phyloP scores from a whole-genome alignment of 129 eudicot genomes.

The Artemisia tridentata region DNA sequence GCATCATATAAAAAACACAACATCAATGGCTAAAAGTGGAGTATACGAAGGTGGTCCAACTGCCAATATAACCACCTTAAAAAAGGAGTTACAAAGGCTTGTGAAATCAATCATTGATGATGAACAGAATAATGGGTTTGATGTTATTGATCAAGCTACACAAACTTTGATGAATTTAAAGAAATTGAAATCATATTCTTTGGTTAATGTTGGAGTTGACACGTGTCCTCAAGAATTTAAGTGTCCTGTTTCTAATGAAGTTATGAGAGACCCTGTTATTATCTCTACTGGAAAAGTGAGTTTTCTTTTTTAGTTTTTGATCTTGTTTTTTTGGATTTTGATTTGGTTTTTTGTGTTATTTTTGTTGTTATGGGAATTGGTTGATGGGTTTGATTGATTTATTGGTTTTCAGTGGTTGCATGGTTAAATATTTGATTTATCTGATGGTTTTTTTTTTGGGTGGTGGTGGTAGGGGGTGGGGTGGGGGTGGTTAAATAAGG shows the following conservation, averaged over 20 bases:
- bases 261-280: conserved; percentile 91
- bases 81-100: conserved; percentile 57
- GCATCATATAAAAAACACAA: neutral
- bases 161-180: conserved; percentile 58
- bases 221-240: conserved; percentile 56
- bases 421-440: no score
- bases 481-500: no score
- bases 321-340: neutral
- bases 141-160: conserved; percentile 57
- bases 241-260: conserved; percentile 77
- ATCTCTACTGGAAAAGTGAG: conserved; percentile 75
- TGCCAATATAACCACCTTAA: conserved; percentile 39
- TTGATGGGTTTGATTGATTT: neutral
- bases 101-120: conserved; percentile 45
- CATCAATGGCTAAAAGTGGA: conserved; percentile 74
- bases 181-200: conserved; percentile 22
- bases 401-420: no score
- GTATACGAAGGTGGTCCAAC: conserved; percentile 47
- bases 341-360: neutral
- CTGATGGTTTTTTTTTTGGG: no score
- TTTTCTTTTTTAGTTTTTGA: neutral
- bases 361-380: neutral
- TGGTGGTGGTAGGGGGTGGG: no score
- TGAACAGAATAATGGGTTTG: conserved; percentile 40
- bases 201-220: conserved; percentile 17